Conservation (phyloP, 129 eudicot genomes). For the Chrysanthemum lavandulifolium region DNA sequence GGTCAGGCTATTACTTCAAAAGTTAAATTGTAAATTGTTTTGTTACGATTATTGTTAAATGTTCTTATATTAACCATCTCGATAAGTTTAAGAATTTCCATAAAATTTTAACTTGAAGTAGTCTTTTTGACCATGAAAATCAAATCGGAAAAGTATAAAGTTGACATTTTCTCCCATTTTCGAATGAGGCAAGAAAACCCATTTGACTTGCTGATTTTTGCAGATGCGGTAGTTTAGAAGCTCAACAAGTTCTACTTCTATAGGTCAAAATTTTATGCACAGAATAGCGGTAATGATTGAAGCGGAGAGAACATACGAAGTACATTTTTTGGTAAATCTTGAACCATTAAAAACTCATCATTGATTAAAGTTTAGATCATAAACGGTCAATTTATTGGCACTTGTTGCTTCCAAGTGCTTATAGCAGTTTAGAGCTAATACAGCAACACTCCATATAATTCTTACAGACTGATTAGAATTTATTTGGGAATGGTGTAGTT, state of each 20-base stretch:
- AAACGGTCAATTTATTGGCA: conserved; percentile 16
- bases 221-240: conserved; percentile 26
- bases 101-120: conserved; percentile 3
- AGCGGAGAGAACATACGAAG: conserved; percentile 10
- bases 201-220: background rate
- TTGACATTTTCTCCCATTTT: background rate
- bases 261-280: conserved; percentile 22
- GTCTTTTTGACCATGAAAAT: background rate
- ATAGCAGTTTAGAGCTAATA: conserved; percentile 8
- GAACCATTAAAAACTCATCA: conserved; percentile 24
- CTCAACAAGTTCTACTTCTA: conserved; percentile 15
- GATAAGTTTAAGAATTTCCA: conserved; percentile 6
- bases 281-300: conserved; percentile 17
- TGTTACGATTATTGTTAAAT: background rate
- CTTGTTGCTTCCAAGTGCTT: conserved; percentile 24
- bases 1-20: background rate
- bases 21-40: background rate
- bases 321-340: conserved; percentile 18
- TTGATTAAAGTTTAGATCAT: conserved; percentile 15
- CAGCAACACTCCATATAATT: background rate
- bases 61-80: background rate
- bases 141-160: background rate
- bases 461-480: conserved; percentile 1
- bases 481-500: background rate
- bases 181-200: background rate